phyloP scores from a whole-genome alignment of 2,329 filamentous ascomycete genomes.

The Ophiobolus disseminans region DNA sequence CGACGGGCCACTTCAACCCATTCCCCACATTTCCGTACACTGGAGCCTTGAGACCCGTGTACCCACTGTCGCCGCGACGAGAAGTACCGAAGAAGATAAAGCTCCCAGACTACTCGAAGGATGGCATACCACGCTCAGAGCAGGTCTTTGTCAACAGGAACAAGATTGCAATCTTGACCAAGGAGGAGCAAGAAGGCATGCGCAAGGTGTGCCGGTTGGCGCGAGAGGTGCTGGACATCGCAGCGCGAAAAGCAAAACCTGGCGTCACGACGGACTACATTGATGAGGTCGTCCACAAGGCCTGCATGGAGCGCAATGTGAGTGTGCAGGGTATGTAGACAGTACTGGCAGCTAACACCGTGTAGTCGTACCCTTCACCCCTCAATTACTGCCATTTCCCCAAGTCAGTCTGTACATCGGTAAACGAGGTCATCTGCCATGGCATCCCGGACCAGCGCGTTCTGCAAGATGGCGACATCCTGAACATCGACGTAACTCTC shows the following conservation, averaged over 20 bases:
- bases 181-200: constrained; percentile 85
- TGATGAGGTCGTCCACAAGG: constrained; percentile 93
- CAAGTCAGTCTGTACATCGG: constrained; percentile 95
- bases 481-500: constrained; percentile 95
- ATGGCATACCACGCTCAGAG: constrained; percentile 76
- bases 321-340: constrained; percentile 45
- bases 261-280: constrained; percentile 96
- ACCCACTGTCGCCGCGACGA: constrained; percentile 55
- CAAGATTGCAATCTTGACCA: constrained; percentile 82
- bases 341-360: constrained; percentile 19
- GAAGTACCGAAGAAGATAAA: constrained; percentile 78
- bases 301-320: constrained; percentile 90
- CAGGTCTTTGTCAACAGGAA: constrained; percentile 72
- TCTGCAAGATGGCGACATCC: constrained; percentile 89
- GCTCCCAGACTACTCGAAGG: constrained; percentile 85
- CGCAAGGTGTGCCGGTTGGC: constrained; percentile 87
- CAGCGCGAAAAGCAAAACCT: constrained; percentile 81
- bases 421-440: constrained; percentile 98
- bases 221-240: constrained; percentile 91
- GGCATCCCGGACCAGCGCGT: constrained; percentile 92
- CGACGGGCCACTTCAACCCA: constrained; percentile 87
- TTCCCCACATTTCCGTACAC: constrained; percentile 88
- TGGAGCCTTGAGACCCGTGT: constrained; percentile 83
- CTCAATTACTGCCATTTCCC: constrained; percentile 96
- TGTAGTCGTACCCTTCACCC: constrained; percentile 91